These are phyloP conservation scores for Medicago truncatula DNA, from an alignment of 306 rosid genomes.

Conservation along the genomic window DNA sequence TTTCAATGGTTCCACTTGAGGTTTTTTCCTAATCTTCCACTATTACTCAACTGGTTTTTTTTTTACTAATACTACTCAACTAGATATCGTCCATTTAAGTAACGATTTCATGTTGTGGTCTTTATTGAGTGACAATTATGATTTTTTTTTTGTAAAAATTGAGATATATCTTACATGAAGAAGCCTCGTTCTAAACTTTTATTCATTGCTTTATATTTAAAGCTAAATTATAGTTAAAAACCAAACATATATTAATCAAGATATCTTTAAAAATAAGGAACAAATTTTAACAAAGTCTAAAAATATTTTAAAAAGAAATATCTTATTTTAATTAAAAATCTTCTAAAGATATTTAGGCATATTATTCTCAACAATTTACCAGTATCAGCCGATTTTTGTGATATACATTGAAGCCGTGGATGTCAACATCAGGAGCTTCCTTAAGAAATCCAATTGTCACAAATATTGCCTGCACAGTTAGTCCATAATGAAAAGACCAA, in stretches of 20 bases:
- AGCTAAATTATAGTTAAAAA: no score
- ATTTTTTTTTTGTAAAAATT: no score
- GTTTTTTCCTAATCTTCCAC: background rate
- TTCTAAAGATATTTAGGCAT: no score
- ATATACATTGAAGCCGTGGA: constrained; percentile 88
- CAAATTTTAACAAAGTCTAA: no score
- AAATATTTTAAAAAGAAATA: no score
- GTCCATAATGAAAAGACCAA: constrained; percentile 17
- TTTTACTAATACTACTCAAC: background rate
- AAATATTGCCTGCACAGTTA: constrained; percentile 55
- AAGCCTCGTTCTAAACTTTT: no score
- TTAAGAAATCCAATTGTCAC: constrained; percentile 85
- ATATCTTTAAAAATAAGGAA: no score
- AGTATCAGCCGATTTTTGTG: constrained; percentile 87
- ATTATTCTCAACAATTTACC: constrained; percentile 42
- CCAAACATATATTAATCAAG: no score
- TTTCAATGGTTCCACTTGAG: constrained; percentile 1
- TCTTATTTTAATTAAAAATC: no score
- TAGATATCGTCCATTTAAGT: constrained; percentile 20
- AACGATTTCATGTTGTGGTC: background rate
- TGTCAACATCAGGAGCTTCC: constrained; percentile 73
- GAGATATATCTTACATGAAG: no score
- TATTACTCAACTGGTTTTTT: background rate
- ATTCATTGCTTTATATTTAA: no score
- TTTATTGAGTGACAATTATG: constrained; percentile 28